A percentile compares a stretch with the other conserved stretches of the same genome.
Evolutionary conservation across 805 yeast genomes (phyloP).

Genomic region (Candida suzukii): DNA sequence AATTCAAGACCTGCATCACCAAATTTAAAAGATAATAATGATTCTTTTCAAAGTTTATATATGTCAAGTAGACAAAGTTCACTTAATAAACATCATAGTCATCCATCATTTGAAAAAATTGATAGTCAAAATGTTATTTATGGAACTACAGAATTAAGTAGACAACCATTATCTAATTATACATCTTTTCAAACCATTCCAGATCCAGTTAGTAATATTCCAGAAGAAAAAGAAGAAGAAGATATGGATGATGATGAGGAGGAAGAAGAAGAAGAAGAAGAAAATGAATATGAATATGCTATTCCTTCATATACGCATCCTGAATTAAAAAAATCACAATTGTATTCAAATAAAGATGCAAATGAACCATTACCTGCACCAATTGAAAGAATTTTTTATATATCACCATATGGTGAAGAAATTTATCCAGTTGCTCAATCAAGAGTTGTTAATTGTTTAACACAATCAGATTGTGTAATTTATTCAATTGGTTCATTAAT

Average conservation of each 20-base stretch:
- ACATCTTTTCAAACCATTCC: background rate
- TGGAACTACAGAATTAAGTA: constrained; percentile 6
- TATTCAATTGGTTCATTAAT: constrained; percentile 84
- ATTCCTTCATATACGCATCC: constrained; percentile 74
- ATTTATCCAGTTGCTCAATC: constrained; percentile 68
- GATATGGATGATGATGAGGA: constrained; percentile 14
- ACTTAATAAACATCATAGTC: constrained; percentile 1
- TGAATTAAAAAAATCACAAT: constrained; percentile 64
- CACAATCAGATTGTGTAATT: constrained; percentile 47
- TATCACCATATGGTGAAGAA: constrained; percentile 85
- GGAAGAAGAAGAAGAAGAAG: constrained; percentile 27
- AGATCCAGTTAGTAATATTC: background rate
- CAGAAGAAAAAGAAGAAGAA: background rate
- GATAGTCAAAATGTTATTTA: constrained; percentile 13
- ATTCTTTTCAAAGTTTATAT: background rate
- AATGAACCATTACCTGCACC: constrained; percentile 66
- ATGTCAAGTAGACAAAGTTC: background rate
- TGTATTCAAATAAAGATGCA: constrained; percentile 59
- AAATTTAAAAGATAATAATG: background rate
- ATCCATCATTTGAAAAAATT: constrained; percentile 3
- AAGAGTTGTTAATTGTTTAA: constrained; percentile 46
- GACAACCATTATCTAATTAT: too few species aligned
- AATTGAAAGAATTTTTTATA: constrained; percentile 64
- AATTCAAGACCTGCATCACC: constrained; percentile 13
- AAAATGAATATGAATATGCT: constrained; percentile 44